Evolutionary conservation across 176 grass and related monocot species (phyloP).

Genomic region (Triticum timopheevii): DNA sequence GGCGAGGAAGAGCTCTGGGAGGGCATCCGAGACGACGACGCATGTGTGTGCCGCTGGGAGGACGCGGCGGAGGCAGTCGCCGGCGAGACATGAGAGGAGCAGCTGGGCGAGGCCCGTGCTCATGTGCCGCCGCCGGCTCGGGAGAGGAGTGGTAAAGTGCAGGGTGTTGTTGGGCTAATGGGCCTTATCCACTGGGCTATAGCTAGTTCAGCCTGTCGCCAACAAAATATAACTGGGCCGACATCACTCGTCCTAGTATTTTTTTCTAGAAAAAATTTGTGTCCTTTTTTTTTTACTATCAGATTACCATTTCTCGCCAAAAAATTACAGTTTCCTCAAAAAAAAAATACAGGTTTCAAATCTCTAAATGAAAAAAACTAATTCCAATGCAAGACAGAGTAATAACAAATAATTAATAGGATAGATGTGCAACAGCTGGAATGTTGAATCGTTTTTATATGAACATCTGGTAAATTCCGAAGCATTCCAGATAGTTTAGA

Average conservation of each 20-base stretch:
- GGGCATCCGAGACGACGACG: neutral
- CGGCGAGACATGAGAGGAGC: constrained; percentile 54
- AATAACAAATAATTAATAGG: neutral
- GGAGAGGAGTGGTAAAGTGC: neutral
- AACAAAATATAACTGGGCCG: neutral
- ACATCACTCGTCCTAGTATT: neutral
- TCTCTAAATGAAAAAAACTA: neutral
- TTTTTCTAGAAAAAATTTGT: neutral
- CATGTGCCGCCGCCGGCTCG: neutral
- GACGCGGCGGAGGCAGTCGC: constrained; percentile 29
- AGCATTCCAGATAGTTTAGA: neutral
- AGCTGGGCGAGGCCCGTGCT: neutral
- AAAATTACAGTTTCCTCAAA: neutral
- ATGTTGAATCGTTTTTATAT: neutral
- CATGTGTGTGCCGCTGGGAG: constrained; percentile 46
- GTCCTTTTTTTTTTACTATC: neutral
- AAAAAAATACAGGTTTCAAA: neutral
- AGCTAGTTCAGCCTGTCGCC: neutral
- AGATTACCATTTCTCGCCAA: neutral
- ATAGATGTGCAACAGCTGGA: neutral
- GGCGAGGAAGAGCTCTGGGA: constrained; percentile 13
- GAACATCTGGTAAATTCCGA: neutral
- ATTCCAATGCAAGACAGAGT: neutral
- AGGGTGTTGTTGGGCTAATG: neutral
- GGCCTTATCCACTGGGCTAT: neutral